phyloP scores from a whole-genome alignment of 768 basidiomycete genomes.

The Rhodotorula diobovata region DNA sequence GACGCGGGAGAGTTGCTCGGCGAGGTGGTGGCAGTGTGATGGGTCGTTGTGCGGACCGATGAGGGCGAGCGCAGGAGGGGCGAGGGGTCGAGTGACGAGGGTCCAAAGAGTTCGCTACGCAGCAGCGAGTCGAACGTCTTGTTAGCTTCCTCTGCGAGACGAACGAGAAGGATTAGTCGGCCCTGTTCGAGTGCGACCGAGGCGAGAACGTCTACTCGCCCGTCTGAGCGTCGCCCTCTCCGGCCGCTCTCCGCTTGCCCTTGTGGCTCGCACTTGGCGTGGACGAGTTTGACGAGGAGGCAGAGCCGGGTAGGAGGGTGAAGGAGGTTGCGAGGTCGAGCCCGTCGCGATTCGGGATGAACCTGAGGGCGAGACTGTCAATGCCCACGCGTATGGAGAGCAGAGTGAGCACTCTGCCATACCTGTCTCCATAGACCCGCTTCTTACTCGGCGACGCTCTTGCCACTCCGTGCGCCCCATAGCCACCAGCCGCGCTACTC shows the following conservation, averaged over 20 bases:
- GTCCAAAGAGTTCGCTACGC: conserved; percentile 51
- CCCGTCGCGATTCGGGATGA: conserved; percentile 61
- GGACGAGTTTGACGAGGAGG: conserved; percentile 30
- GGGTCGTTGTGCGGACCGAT: conserved; percentile 25
- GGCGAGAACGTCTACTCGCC: conserved; percentile 48
- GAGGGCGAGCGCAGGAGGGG: conserved; percentile 33
- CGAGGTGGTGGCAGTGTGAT: conserved; percentile 40
- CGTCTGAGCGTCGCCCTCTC: conserved; percentile 69
- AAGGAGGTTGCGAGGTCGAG: conserved; percentile 62
- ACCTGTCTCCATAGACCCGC: conserved; percentile 49
- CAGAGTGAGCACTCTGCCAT: conserved; percentile 14
- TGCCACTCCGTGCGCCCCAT: no score
- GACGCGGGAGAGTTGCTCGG: conserved; percentile 44
- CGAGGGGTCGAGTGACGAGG: conserved; percentile 39
- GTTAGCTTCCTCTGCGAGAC: conserved; percentile 50
- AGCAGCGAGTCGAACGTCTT: conserved; percentile 51
- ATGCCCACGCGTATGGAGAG: no score
- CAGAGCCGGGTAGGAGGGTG: conserved; percentile 56
- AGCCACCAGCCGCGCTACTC: no score
- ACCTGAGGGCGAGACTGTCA: conserved; percentile 53
- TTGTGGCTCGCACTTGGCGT: conserved; percentile 61
- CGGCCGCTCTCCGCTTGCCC: conserved; percentile 50
- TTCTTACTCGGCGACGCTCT: conserved; percentile 39
- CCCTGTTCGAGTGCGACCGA: background rate
- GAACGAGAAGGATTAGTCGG: background rate